Base-by-base conservation (phyloP, 164 flowering plant species). In the Warburgia ugandensis region DNA sequence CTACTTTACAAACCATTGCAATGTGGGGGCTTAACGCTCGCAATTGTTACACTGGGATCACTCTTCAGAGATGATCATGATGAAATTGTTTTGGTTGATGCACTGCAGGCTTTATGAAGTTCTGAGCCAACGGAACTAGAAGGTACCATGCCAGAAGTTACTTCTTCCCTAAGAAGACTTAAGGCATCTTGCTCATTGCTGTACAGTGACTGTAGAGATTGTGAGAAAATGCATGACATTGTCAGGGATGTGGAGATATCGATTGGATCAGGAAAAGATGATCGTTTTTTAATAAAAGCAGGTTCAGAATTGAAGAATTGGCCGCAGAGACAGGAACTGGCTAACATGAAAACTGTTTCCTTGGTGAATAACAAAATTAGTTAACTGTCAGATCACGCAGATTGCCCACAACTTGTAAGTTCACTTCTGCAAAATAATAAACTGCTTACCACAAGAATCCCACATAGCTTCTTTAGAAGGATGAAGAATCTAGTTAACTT, bases 1-100 rank as follows among this genome's bases (percentile, higher is more conserved):
- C 13, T 10, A 20, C 1, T 21, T 25, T 64, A 5, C 45, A 1
- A 10, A 9, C 1, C 0, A 19, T 56, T 13, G 63, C 60, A 60
- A 49, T 68, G 73, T 48, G 61, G 58, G 5, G 60, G 68, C 0
- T 21, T 70, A 43, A 70, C 70, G 5, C 19, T 66, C 0, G 65
- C 65, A 17, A 29, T 66, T 13, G 50, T 41, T 70, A 12, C 63
- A 0, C 27, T 70, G 7, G 74, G 48, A 3, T 35, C 30, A 13
- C 68, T 63, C 29, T 33, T 70, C 12, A 2, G 39, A 5, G 33
- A 53, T 2, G 56, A 45, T 12, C 7, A 11, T n/a, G 47, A 33
- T 8, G 3, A 11, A 0, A 3, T 2, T 4, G 19, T 29, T 3
- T 66, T 70, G 68, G 29, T n/a, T 1, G 26, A 39, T 26, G 56